Evolutionary conservation across 192 early-diverging fungal species (phyloP).

Genomic region (Cetraspora pellucida): DNA sequence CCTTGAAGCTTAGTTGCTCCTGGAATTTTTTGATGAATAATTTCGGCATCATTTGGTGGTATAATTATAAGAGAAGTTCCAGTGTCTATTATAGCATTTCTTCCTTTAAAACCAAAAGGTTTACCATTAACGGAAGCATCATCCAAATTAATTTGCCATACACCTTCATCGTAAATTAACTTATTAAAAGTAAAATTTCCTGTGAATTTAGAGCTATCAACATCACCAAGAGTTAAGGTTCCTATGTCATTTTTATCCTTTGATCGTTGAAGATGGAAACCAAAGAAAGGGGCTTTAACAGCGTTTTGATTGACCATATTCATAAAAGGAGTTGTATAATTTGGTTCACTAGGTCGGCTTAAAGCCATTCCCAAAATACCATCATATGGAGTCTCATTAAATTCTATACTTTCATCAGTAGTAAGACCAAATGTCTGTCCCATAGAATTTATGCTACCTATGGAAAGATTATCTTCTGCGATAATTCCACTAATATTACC

Average conservation of each 20-base stretch:
- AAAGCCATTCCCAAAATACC: constrained; percentile 63
- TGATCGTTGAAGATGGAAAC: constrained; percentile 53
- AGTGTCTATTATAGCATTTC: constrained; percentile 53
- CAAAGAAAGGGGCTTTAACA: constrained; percentile 56
- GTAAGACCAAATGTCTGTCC: constrained; percentile 45
- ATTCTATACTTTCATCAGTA: constrained; percentile 50
- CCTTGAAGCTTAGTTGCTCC: constrained; percentile 35
- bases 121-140: background rate
- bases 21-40: constrained; percentile 49
- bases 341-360: constrained; percentile 37
- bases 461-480: constrained; percentile 34
- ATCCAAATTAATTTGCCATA: background rate
- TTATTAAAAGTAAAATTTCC: background rate
- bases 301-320: constrained; percentile 53
- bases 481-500: constrained; percentile 41
- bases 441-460: constrained; percentile 28
- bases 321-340: constrained; percentile 47
- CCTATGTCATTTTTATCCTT: background rate
- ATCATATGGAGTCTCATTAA: constrained; percentile 51
- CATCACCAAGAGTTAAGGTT: background rate
- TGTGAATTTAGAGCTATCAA: background rate
- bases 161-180: background rate
- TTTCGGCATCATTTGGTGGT: constrained; percentile 36
- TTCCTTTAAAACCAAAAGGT: background rate
- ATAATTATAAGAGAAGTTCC: constrained; percentile 58